Evolutionary conservation across 1,139 yeast species (phyloP).

Genomic region (Suhomyces wounanorum): DNA sequence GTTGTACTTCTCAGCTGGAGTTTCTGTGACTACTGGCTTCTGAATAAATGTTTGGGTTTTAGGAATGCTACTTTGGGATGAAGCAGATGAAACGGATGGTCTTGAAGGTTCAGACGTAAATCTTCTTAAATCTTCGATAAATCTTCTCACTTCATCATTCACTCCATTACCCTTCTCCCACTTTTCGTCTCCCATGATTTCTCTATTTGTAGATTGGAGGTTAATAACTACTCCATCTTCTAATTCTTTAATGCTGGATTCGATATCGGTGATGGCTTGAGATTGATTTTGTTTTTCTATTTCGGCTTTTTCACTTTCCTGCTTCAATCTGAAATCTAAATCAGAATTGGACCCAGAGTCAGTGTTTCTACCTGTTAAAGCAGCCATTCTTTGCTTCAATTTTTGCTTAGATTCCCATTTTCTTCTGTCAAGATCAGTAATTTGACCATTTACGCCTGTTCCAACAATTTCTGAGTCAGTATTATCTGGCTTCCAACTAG

Average conservation of each 20-base stretch:
- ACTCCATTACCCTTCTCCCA: conserved; percentile 90
- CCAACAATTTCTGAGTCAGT: conserved; percentile 64
- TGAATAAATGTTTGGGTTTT: not conserved
- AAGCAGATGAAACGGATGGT: conserved; percentile 11
- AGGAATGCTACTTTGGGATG: conserved; percentile 6
- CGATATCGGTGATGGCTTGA: conserved; percentile 68
- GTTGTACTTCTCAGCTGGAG: conserved; percentile 23
- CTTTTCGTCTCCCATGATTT: conserved; percentile 61
- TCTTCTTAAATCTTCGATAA: conserved; percentile 57
- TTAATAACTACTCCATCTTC: conserved; percentile 59
- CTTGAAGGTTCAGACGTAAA: conserved; percentile 1
- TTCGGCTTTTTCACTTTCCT: conserved; percentile 55
- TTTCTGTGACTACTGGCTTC: not conserved
- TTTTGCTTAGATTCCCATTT: conserved; percentile 78
- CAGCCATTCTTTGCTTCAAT: conserved; percentile 85
- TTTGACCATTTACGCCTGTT: conserved; percentile 81
- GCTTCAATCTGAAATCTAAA: conserved; percentile 56
- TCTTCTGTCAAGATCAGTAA: conserved; percentile 78
- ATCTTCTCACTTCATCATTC: conserved; percentile 58
- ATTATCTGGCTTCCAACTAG: conserved; percentile 51
- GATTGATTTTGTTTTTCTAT: conserved; percentile 58
- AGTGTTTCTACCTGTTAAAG: conserved; percentile 73
- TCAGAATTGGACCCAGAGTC: conserved; percentile 47
- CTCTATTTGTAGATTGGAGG: conserved; percentile 45
- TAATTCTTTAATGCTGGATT: conserved; percentile 68